Evolutionary conservation across 2,329 filamentous ascomycete species (phyloP).

Genomic region (Aspergillus luchuensis): DNA sequence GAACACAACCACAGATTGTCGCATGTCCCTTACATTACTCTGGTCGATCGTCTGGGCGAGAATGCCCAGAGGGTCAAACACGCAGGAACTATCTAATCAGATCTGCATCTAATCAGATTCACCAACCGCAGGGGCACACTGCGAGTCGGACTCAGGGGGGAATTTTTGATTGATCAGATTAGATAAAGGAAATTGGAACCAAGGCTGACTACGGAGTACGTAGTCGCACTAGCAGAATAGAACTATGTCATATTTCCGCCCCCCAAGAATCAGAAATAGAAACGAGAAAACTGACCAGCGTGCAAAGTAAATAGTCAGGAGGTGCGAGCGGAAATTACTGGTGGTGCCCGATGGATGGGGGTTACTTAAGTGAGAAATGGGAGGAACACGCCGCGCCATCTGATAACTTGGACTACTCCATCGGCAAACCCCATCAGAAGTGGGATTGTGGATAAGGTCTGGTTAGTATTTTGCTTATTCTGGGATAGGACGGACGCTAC

Average conservation of each 20-base stretch:
- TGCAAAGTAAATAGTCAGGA: background rate
- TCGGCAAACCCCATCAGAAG: background rate
- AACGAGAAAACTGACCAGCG: background rate
- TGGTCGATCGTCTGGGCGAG: slow-evolving; percentile 4
- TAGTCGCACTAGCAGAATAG: too few species aligned
- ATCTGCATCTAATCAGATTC: background rate
- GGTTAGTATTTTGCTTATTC: background rate
- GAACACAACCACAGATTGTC: too few species aligned
- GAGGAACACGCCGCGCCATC: background rate
- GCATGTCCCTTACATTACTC: background rate
- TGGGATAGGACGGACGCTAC: background rate
- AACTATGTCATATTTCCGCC: background rate
- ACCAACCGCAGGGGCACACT: background rate
- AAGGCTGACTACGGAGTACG: background rate
- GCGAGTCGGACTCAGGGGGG: background rate
- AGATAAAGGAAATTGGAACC: slow-evolving; percentile 15
- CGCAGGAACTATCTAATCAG: background rate
- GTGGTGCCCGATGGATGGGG: background rate
- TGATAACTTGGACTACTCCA: background rate
- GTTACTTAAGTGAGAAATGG: background rate
- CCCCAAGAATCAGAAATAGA: background rate
- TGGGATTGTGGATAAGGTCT: background rate
- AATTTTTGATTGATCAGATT: slow-evolving; percentile 21
- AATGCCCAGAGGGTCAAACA: background rate
- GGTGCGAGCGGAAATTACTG: background rate